Percentiles rank a stretch among this genome's conserved stretches.
Conservation (phyloP, 768 basidiomycete species). For the Pholiota molesta region DNA sequence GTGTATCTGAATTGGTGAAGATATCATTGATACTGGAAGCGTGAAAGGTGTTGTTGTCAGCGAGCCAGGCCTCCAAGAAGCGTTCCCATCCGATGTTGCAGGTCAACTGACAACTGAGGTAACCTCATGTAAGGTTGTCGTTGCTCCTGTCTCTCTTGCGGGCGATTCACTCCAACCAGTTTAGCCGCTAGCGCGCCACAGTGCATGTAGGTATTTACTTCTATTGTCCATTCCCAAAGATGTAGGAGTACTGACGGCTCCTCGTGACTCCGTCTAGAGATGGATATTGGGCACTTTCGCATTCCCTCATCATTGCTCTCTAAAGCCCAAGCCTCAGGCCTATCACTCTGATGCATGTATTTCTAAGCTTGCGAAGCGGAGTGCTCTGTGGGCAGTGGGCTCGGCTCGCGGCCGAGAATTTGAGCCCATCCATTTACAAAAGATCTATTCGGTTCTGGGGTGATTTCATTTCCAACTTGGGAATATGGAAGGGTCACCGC, state of each 20-base stretch:
- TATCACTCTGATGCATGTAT: no score
- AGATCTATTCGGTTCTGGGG: not conserved
- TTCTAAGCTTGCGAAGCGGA: not conserved
- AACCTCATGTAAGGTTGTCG: no score
- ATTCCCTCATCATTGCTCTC: not conserved
- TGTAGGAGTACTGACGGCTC: not conserved
- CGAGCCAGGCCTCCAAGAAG: no score
- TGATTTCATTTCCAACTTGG: constrained; percentile 1
- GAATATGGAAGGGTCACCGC: not conserved
- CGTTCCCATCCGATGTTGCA: no score
- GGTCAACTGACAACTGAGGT: not conserved
- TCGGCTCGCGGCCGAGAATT: not conserved
- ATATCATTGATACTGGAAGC: no score
- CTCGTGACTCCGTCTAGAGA: not conserved
- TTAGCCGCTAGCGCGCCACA: not conserved
- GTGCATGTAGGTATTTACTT: not conserved
- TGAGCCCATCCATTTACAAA: not conserved
- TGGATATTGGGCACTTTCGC: not conserved
- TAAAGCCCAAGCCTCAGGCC: not conserved
- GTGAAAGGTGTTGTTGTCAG: no score
- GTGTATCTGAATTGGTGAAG: no score
- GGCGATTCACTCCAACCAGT: not conserved
- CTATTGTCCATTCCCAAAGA: not conserved
- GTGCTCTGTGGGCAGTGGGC: not conserved
- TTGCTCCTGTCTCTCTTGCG: not conserved